Base-by-base conservation (phyloP, 1,139 yeast species). In the Saccharomycopsis phalli region DNA sequence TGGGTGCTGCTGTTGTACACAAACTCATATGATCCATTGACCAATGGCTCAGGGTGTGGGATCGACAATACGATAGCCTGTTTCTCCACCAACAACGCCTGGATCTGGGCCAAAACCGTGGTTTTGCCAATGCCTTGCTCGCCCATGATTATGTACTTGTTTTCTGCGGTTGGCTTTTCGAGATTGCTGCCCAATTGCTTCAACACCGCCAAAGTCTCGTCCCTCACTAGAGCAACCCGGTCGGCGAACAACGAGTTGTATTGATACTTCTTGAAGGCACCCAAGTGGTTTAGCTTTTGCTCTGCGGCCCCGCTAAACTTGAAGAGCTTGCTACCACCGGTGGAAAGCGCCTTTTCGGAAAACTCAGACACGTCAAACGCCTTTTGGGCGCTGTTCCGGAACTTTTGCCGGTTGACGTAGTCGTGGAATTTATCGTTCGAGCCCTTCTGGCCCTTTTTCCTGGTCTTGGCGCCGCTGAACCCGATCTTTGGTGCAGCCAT, bases 111-210 rank as follows among this genome's bases (percentile, higher is more conserved):
- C 38, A 88, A 53, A 31, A 81, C 58, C 0, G 87, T 74, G 2
- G 91, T 73, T 62, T 88, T 88, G 8, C 97, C 97, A 8, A 72
- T 69, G 36, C 95, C 95, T 37, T 74, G 63, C 44, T 70, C 76
- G 32, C 97, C 97, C 25, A 74, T 60, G 18, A 88, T 50, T 37
- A 81, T 65, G 31, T 70, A 51, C 53, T 82, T 67, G 55, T 77
- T 81, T 10, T 60, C 52, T 14, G 55, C 52, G 1, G 74, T 64
- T 1, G 60, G 39, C 1, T 57, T 34, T 4, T 44, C 34, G 0
- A 37, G 22, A 2, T 60, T 42, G 4, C 50, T 46, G n/a, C 52
- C 37, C 18, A 62, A 51, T 7, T 66, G 50, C 1, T 56, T 50
- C 8, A 52, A 43, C 4, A 69, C 38, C 27, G 51, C 46, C 10